Evolutionary conservation across 2,329 filamentous ascomycete genomes (phyloP), one percentile per base, ranked within the genome.

Genomic region (Trichophyton simii): DNA sequence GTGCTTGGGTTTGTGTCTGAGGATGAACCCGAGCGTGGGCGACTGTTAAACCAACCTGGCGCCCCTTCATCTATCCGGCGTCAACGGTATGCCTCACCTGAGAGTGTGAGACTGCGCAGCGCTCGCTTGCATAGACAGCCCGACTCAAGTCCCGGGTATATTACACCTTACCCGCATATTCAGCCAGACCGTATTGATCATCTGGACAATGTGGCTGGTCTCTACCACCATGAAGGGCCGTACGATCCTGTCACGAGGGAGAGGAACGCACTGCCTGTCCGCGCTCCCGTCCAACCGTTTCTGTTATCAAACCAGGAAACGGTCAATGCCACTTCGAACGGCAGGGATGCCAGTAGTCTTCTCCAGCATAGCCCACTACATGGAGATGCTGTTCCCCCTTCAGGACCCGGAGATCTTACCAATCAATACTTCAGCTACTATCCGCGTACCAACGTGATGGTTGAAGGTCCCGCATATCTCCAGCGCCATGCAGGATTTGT

Each of bases 181-280:
- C 82, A 9, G 54, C 82, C 89, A 1, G 91, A 97, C 72, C 79
- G 80, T 7, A 94, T 97, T 68, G 92, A 96, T 72, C 77, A 79
- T 3, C 83, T 97, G 0, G 75, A 80, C 1, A 22, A n/a, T 28
- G 54, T 22, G 20, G 20, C 28, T 8, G 31, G 36, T 4, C 20
- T n/a, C 41, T 96, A 95, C 73, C 92, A 96, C 72, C 92, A 97
- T 68, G 89, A 87, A 65, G 91, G 92, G 0, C 92, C 92, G 0
- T 97, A 88, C 67, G 92, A 97, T 71, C 89, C 91, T 8, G 87
- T 89, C 1, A 79, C 89, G 59, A 78, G 87, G 1, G 83, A 87
- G 11, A 82, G 89, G 57, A 96, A 96, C 75, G 79, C 76, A 3
- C 79, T 84, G 67, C 79, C 77, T 67, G 76, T 79, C 60, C 75